phyloP scores from a whole-genome alignment of 371 early-diverging fungal species.

The Mortierella sp. region DNA sequence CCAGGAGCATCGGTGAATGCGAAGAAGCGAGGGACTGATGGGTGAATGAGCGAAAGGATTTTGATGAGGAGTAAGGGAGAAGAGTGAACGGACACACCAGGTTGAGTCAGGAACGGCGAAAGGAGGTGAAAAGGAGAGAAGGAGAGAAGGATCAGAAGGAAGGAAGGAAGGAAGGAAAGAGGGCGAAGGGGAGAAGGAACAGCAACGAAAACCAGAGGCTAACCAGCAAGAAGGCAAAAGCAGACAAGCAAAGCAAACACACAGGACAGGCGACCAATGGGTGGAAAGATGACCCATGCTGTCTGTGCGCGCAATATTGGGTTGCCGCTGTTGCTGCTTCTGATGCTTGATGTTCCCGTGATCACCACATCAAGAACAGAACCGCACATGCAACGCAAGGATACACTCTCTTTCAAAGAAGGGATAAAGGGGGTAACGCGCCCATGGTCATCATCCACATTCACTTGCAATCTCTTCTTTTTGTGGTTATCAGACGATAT shows the following conservation, averaged over 20 bases:
- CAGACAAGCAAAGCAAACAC: background rate
- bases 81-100: background rate
- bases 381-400: too few relatives aligned
- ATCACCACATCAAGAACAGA: background rate
- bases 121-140: too few relatives aligned
- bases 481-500: too few relatives aligned
- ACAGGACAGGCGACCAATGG: conserved; percentile 1
- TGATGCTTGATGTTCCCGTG: background rate
- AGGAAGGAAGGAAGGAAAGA: background rate
- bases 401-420: background rate
- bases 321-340: background rate
- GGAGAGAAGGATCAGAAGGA: background rate
- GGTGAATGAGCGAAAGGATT: background rate
- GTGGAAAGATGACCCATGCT: background rate
- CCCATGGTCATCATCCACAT: background rate
- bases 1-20: background rate
- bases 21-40: background rate
- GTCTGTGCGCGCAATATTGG: background rate
- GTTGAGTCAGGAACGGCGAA: background rate
- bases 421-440: background rate
- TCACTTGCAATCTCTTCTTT: background rate
- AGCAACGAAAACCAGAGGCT: background rate
- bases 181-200: background rate
- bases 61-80: background rate
- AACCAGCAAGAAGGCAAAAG: background rate